Base-by-base conservation (phyloP, 768 basidiomycete species). In the Suillus plorans region DNA sequence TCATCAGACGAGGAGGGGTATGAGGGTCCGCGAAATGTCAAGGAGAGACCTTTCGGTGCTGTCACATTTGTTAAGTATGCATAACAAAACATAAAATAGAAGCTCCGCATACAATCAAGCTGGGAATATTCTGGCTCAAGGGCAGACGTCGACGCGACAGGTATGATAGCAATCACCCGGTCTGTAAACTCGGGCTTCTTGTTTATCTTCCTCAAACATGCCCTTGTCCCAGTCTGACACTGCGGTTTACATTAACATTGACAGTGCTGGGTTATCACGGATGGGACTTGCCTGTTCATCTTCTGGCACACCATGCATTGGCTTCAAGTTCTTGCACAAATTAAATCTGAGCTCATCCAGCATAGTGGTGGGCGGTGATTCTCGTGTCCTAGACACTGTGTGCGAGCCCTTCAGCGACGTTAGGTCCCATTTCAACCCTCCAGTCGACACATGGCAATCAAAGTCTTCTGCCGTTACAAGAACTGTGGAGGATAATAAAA, bases 201-300 rank as follows among this genome's bases (percentile, higher is more conserved):
- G 70, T 94, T 93, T 41, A 80, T 83, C 69, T 84, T 85, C 5
- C 85, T 89, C 37, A 94, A 78, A 76, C 94, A 96, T 58, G 87
- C 90, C 69, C 88, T 81, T 57, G 91, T 91, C 28, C 86, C 90
- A 25, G 73, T 62, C 22, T 83, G 74, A 77, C 92, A 95, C 92
- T 95, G 53, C 34, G 20, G 12, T n/a, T 55, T 6, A 69, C 22
- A 57, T 39, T 34, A 60, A 31, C 53, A 61, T 49, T 57, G 34
- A 67, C 62, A 67, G 58, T 63, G 63, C 60, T 25, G 34, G 60
- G 36, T 12, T 16, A 53, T 55, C 25, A 45, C 6, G 10, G 42
- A 56, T 39, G 44, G 25, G 62, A 78, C 84, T 68, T 71, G 92
- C 92, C 85, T 93, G 91, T 78, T 95, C 93, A 36, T 74, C 70